Conservation (phyloP, 1,139 yeast genomes). For the Meyerozyma carpophila region DNA sequence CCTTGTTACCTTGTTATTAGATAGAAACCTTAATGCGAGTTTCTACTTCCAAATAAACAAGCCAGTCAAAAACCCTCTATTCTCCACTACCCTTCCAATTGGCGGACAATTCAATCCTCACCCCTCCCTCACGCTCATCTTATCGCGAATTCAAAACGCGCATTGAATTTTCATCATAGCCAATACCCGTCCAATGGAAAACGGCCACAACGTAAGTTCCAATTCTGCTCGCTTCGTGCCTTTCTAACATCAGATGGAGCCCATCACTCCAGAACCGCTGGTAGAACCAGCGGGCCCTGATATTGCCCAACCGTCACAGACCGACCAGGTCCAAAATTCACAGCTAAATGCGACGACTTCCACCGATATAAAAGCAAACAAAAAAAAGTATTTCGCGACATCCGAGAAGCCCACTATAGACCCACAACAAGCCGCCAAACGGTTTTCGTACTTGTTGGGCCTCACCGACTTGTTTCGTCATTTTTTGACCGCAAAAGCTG, state of each 20-base stretch:
- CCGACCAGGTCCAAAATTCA: neutral
- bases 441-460: slow-evolving; percentile 63
- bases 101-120: neutral
- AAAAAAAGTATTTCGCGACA: slow-evolving; percentile 37
- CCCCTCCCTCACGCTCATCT: neutral
- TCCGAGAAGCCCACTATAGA: slow-evolving; percentile 45
- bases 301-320: neutral
- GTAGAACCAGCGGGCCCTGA: neutral
- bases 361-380: slow-evolving; percentile 6
- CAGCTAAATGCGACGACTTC: neutral
- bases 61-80: too few relatives aligned
- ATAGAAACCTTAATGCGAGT: too few relatives aligned
- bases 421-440: slow-evolving; percentile 49
- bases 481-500: slow-evolving; percentile 63
- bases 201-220: neutral
- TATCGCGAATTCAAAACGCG: neutral
- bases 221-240: neutral
- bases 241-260: neutral
- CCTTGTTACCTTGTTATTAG: too few relatives aligned
- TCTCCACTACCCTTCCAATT: too few relatives aligned
- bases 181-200: neutral
- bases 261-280: neutral
- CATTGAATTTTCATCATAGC: neutral
- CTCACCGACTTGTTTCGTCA: slow-evolving; percentile 65
- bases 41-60: too few relatives aligned